A percentile compares a stretch with the other conserved stretches of the same genome.
phyloP scores from a whole-genome alignment of 306 rosid genomes.

The Acacia acuminata region DNA sequence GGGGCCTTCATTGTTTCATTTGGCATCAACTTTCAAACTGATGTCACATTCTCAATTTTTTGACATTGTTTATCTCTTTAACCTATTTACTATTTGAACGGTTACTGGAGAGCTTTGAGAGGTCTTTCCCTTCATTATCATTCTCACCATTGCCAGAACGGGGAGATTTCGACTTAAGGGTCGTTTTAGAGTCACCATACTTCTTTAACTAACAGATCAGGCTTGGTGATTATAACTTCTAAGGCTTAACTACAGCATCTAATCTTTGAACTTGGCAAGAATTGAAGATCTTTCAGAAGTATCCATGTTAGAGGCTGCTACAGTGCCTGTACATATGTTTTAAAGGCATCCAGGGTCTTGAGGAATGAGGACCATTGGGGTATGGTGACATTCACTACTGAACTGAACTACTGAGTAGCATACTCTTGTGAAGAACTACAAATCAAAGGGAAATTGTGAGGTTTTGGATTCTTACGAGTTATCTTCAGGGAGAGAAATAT shows the following conservation, averaged over 20 bases:
- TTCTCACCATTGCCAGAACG: slow-evolving; percentile 90
- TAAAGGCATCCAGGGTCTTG: slow-evolving; percentile 27
- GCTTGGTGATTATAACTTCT: slow-evolving; percentile 26
- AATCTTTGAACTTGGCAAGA: slow-evolving; percentile 24
- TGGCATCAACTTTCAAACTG: background rate
- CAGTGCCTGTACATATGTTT: slow-evolving; percentile 27
- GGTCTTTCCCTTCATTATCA: slow-evolving; percentile 60
- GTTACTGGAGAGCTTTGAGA: slow-evolving; percentile 75
- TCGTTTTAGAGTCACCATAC: slow-evolving; percentile 83
- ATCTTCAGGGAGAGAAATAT: background rate
- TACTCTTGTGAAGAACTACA: slow-evolving; percentile 12
- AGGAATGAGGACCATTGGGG: slow-evolving; percentile 27
- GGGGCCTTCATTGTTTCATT: slow-evolving; percentile 5
- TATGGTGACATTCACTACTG: slow-evolving; percentile 15
- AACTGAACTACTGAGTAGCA: slow-evolving; percentile 12
- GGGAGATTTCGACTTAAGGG: slow-evolving; percentile 71
- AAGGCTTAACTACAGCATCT: slow-evolving; percentile 27
- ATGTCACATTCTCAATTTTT: background rate
- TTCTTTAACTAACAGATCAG: slow-evolving; percentile 73
- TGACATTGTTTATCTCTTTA: slow-evolving; percentile 14
- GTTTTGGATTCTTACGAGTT: background rate
- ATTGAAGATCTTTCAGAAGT: slow-evolving; percentile 17
- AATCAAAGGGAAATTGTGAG: slow-evolving; percentile 2
- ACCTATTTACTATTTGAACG: slow-evolving; percentile 41
- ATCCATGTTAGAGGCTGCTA: slow-evolving; percentile 25